These are phyloP conservation scores for Endocladia muricata DNA, from an alignment of 31 red algal species.

Conservation along the genomic window DNA sequence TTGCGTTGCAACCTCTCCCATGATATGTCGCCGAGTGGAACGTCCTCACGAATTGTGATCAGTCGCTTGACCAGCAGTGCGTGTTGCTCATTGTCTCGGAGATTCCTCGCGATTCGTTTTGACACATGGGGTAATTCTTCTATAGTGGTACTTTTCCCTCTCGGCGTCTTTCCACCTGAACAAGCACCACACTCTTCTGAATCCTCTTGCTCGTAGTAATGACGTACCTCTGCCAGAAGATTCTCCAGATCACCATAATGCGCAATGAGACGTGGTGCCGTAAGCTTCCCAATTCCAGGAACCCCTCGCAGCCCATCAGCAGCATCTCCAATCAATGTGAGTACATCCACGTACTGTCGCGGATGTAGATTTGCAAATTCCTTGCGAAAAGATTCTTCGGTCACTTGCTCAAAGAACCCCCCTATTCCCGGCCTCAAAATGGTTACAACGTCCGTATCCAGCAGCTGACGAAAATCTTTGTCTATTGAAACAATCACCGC, in stretches of 20 bases:
- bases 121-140: background rate
- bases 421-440: slow-evolving; percentile 31
- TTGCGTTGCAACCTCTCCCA: background rate
- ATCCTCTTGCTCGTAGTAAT: background rate
- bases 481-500: slow-evolving; percentile 49
- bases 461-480: slow-evolving; percentile 78
- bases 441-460: slow-evolving; percentile 11
- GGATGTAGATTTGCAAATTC: slow-evolving; percentile 27
- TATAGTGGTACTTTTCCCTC: background rate
- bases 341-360: slow-evolving; percentile 51
- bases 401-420: slow-evolving; percentile 10
- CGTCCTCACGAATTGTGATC: slow-evolving; percentile 25
- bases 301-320: slow-evolving; percentile 56
- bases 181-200: too few relatives aligned
- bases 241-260: slow-evolving; percentile 37
- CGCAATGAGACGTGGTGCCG: slow-evolving; percentile 34
- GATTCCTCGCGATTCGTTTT: background rate
- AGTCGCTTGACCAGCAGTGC: slow-evolving; percentile 3
- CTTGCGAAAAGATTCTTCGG: slow-evolving; percentile 26
- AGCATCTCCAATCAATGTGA: slow-evolving; percentile 59
- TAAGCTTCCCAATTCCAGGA: slow-evolving; percentile 46
- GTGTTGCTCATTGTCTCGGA: slow-evolving; percentile 7
- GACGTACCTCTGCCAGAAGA: slow-evolving; percentile 32
- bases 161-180: background rate
- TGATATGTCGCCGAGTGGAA: background rate